Base-by-base conservation (phyloP, 2,329 filamentous ascomycete genomes). In the Thyridium curvatum region DNA sequence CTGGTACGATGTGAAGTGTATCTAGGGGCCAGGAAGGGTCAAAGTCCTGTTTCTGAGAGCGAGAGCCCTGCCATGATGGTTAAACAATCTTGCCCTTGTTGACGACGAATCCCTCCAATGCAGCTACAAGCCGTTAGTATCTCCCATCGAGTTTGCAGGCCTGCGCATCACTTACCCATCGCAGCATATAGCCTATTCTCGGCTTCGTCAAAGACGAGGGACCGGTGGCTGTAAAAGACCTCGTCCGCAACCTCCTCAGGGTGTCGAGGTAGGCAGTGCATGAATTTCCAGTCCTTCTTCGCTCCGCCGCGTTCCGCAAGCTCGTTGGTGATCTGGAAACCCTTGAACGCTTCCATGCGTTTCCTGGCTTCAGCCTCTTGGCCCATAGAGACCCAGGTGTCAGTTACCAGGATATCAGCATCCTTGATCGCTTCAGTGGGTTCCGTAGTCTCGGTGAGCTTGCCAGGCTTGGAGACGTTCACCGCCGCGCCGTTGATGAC, bases 341-440 rank as follows among this genome's bases (percentile, higher is more conserved):
- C 90, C 21, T 76, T 74, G 59, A 98, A 98, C 3, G 81, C 88
- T 55, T 82, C 77, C 43, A 96, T 60, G 37, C 87, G 74, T 69
- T 84, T 84, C 49, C 81, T 72, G 30, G 80, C 72, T 63, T 98
- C 93, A 41, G 78, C 79, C 62, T 98, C 93, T 64, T 97, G 91
- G 34, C 93, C 93, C 93, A 98, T 98, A 2, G 88, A 94, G 26
- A 98, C 78, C 93, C 93, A 98, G 1, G 93, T 98, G 56, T 98
- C 93, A 1, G 93, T 98, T 16, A 97, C 89, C 41, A 98, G 70
- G 38, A 97, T 76, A 58, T 98, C 84, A 3, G 93, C 91, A 47
- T 82, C 69, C 66, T 86, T 86, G 56, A 96, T 80, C 5, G 76
- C 93, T 54, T 94, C 86, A 58, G 93, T 86, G 0, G 91, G 93